Evolutionary conservation across 257 asterid species (phyloP), one percentile per base, ranked within the genome.

Genomic region (Perilla frutescens): DNA sequence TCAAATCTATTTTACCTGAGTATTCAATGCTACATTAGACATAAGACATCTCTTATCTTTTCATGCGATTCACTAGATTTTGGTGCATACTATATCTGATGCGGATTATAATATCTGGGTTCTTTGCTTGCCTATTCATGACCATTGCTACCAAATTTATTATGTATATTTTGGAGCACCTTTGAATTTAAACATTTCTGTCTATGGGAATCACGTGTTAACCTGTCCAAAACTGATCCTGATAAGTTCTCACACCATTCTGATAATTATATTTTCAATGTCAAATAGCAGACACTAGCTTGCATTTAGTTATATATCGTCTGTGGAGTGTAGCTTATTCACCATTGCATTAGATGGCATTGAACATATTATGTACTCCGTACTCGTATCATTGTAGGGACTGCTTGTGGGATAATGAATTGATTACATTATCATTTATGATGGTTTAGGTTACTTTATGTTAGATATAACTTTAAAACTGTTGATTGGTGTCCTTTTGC

Each of bases 241-340:
- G 54, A 48, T 40, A 66, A 64, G 45, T 37, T 48, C 14, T 55
- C 5, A 1, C 31, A 57, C 48, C 34, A 45, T 57, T 9, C 15
- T 62, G 70, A 40, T 34, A 39, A 31, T 54, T 54, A 7, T 12
- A 55, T 77, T 53, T 50, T 40, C 26, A 55, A 34, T 50, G 67
- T 63, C 49, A 4, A 45, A 39, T 63, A 45, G 71, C 34, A 13
- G 14, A 58, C 11, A 36, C 10, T 26, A 60, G 68, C 10, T 26
- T 51, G 65, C 9, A 14, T 31, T 11, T 49, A 58, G 26, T 32
- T 13, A 53, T 60, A 70, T 66, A 44, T 61, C 7, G 66, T 67
- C 58, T 76, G 72, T 59, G 49, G 65, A 49, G 8, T 14, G 20
- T 70, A 39, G 70, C 53, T 65, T 64, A 31, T 48, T 59, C 47